A percentile compares a stretch with the other conserved stretches of the same genome.
These are phyloP conservation scores for Truncatella angustata DNA, from an alignment of 2,329 filamentous ascomycete species.

Conservation along the genomic window DNA sequence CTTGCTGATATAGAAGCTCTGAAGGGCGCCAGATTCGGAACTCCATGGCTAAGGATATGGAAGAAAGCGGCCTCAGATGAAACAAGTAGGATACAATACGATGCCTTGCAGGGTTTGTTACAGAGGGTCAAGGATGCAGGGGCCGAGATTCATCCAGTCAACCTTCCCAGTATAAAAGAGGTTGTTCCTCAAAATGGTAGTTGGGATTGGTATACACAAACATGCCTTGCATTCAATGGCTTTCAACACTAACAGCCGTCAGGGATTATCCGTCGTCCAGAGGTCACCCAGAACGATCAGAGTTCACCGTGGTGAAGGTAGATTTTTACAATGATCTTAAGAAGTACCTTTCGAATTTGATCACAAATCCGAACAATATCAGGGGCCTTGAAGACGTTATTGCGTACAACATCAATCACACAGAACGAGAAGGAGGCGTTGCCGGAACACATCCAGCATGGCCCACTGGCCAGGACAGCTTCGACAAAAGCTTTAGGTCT, in stretches of 20 bases:
- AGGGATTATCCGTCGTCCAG: not conserved
- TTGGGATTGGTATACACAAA: not conserved
- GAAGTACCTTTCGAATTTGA: not conserved
- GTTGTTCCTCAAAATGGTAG: not conserved
- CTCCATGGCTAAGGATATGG: not conserved
- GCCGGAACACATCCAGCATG: not conserved
- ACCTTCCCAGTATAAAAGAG: not conserved
- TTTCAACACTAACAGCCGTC: not conserved
- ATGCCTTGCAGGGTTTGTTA: not conserved
- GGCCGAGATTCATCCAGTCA: not conserved
- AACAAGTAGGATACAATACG: not conserved
- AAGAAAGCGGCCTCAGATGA: not conserved
- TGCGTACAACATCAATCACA: not conserved
- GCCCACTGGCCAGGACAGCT: conserved; percentile 1
- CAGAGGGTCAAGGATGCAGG: not conserved
- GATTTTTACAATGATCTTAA: conserved; percentile 2
- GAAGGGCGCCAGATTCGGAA: not conserved
- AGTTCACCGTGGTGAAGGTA: conserved; percentile 1
- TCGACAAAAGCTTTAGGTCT: not conserved
- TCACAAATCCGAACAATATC: not conserved
- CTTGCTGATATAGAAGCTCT: not conserved
- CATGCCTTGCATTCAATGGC: not conserved
- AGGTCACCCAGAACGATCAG: not conserved
- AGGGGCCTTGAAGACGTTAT: not conserved
- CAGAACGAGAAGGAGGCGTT: not conserved